A percentile compares a stretch with the other conserved stretches of the same genome.
phyloP scores from a whole-genome alignment of 768 basidiomycete genomes.

The Mrakia hoshinonis region DNA sequence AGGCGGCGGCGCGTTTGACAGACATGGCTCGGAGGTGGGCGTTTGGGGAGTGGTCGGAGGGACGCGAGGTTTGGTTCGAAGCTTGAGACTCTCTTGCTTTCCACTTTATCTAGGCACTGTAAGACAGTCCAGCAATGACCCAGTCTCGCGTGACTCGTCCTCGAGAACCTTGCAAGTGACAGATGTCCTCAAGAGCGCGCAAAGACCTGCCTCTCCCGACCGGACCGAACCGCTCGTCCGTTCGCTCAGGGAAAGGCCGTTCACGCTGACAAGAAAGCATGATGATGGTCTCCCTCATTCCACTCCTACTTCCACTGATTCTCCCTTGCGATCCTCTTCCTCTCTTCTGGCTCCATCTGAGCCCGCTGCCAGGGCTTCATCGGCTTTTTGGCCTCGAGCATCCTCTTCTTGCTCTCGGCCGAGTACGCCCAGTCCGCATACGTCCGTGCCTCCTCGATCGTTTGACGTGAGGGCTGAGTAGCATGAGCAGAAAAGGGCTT shows the following conservation, averaged over 20 bases:
- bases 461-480: not conserved
- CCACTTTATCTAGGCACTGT: too few species aligned
- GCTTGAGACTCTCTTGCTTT: too few species aligned
- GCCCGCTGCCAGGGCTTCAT: not conserved
- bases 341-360: not conserved
- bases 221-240: too few species aligned
- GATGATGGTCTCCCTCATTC: not conserved
- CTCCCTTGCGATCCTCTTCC: not conserved
- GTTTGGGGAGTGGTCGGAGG: not conserved
- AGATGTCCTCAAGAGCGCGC: too few species aligned
- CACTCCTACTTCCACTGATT: not conserved
- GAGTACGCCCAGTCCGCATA: conserved; percentile 3
- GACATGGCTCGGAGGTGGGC: not conserved
- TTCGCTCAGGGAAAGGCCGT: too few species aligned
- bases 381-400: not conserved
- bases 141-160: too few species aligned
- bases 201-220: too few species aligned
- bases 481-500: not conserved
- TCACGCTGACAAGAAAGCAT: not conserved
- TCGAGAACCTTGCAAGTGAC: too few species aligned
- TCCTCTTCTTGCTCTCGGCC: not conserved
- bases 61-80: not conserved
- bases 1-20: not conserved
- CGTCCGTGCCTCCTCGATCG: not conserved
- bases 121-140: too few species aligned